Base-by-base conservation (phyloP, 768 basidiomycete species). In the Phallus indusiatus region DNA sequence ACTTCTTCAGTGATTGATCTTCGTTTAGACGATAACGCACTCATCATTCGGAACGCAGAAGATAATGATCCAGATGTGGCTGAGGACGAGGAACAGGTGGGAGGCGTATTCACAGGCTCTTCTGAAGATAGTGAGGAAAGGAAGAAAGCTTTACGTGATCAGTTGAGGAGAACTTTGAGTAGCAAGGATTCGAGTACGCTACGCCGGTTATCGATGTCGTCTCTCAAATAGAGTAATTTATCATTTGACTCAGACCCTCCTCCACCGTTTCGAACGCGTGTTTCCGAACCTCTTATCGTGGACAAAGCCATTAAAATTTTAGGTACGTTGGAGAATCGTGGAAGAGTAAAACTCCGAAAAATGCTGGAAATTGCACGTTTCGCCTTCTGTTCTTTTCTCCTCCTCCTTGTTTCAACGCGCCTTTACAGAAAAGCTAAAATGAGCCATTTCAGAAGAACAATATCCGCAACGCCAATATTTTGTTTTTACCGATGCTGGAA, bases 401-500 rank as follows among this genome's bases (percentile, higher is more conserved):
- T 28, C 7, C 28, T 28, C 28, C 28, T 7, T 3, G 7, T 28
- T 18, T 53, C 24, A 61, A 47, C 28, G 46, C 53, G 24, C n/a
- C 59, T 22, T 18, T 56, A 35, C 22, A 60, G 18, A 47, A 35
- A 21, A 22, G 14, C 12, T 37, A 60, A 24, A 52, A 60, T n/a
- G 53, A 28, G 28, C 47, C 28, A 17, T 37, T 46, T 16, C 52
- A 47, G 37, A 33, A 61, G 51, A 60, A 47, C 50, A 37, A 56
- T 54, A 21, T n/a, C 81, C 80, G 21, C 78, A 59, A 50, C 34
- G 94, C 55, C 83, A 91, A 67, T 99, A 97, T 70, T 96, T 90
- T 67, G 81, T 97, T 16, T 78, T 98, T 18, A 97, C 94, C 0
- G 85, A 94, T 62, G 96, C 96, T 33, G 96, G 96, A 28, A 98